Evolutionary conservation across 805 yeast species (phyloP).

Genomic region (Tetrapisispora namnaoensis): DNA sequence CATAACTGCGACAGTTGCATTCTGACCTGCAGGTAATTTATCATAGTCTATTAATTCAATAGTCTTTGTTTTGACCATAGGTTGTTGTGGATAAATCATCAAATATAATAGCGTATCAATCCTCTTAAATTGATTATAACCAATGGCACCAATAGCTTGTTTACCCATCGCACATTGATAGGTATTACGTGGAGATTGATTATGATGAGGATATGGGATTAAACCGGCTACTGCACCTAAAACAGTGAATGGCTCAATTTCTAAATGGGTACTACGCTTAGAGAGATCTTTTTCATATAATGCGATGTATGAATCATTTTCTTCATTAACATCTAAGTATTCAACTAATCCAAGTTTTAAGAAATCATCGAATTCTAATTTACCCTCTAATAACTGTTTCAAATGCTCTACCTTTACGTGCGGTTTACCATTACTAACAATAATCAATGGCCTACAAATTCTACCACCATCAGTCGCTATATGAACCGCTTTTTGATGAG

Average conservation of each 20-base stretch:
- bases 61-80: slow-evolving; percentile 96
- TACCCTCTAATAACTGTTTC: slow-evolving; percentile 49
- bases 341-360: slow-evolving; percentile 80
- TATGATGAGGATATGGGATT: slow-evolving; percentile 99
- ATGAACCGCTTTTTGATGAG: slow-evolving; percentile 87
- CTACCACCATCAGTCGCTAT: slow-evolving; percentile 99
- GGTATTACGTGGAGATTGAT: slow-evolving; percentile 98
- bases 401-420: slow-evolving; percentile 68
- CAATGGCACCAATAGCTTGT: slow-evolving; percentile 99
- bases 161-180: slow-evolving; percentile 99
- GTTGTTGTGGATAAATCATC: slow-evolving; percentile 99
- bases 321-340: slow-evolving; percentile 94
- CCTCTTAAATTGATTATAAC: slow-evolving; percentile 90
- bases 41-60: slow-evolving; percentile 93
- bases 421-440: slow-evolving; percentile 64
- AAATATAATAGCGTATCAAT: slow-evolving; percentile 88
- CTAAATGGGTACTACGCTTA: slow-evolving; percentile 69
- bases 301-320: slow-evolving; percentile 89
- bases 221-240: slow-evolving; percentile 97
- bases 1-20: slow-evolving; percentile 98
- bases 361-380: slow-evolving; percentile 86
- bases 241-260: slow-evolving; percentile 95
- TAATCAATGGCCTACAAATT: slow-evolving; percentile 91
- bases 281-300: slow-evolving; percentile 63
- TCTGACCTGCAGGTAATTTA: slow-evolving; percentile 96